Conservation (phyloP, 768 basidiomycete genomes). For the Arthromyces matolae region DNA sequence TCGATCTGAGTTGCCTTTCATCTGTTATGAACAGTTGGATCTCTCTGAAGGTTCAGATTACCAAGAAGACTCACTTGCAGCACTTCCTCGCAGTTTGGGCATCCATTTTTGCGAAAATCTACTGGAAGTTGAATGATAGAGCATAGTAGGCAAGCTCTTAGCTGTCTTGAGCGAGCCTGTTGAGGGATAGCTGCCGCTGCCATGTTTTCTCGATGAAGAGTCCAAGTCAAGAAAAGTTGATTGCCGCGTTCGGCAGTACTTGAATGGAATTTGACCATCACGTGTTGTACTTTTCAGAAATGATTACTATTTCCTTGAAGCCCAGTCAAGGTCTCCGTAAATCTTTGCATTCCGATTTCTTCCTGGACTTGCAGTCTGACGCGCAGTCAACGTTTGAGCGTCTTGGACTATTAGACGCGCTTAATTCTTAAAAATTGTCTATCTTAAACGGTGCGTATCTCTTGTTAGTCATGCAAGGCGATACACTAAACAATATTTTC, state of each 20-base stretch:
- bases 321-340: too few relatives aligned
- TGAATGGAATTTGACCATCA: not conserved
- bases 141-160: constrained; percentile 91
- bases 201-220: constrained; percentile 3
- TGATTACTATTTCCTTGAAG: too few relatives aligned
- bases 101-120: constrained; percentile 84
- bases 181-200: constrained; percentile 42
- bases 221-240: not conserved
- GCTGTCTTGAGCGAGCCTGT: constrained; percentile 63
- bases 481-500: not conserved
- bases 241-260: too few relatives aligned
- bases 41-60: not conserved
- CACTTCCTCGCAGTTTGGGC: constrained; percentile 96
- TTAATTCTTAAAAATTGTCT: not conserved
- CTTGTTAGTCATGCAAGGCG: not conserved
- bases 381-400: not conserved
- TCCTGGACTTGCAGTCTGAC: not conserved
- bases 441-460: too few relatives aligned
- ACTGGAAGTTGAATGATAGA: constrained; percentile 80
- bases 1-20: constrained; percentile 83
- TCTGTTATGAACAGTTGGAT: constrained; percentile 39
- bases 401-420: not conserved
- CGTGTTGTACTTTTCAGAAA: too few relatives aligned
- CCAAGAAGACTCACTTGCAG: constrained; percentile 61
- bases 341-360: too few relatives aligned